Base-by-base conservation (phyloP, 2,329 filamentous ascomycete genomes). In the Conoideocrella luteorostrata region DNA sequence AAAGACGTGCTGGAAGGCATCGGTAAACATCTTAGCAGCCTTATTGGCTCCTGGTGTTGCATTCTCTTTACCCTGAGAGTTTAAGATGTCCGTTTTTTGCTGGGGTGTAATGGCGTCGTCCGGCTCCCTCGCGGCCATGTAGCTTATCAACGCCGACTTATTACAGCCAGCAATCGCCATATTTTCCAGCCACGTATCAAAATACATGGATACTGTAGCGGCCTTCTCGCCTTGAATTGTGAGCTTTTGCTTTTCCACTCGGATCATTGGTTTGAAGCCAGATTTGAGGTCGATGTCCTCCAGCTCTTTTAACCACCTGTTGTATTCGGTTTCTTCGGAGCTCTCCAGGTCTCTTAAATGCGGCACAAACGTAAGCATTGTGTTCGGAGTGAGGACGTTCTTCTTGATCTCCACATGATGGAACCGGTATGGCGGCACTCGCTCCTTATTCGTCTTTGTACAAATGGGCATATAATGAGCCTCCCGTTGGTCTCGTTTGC, bases 351-450 rank as follows among this genome's bases (percentile, higher is more conserved):
- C 77, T 42, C 74, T 69, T 40, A 80, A 59, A 56, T 80, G 75
- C 12, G 77, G 77, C 12, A 80, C 74, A 54, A 78, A 80, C 24
- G 73, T 78, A 42, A 80, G 65, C 65, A 77, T 75, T 1, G 76
- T 78, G 53, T 79, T 78, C 4, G 76, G 75, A 0, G 77, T 77
- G 23, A 80, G 64, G 28, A 80, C 71, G 44, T 80, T 80, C 55
- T 75, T 78, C 54, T 66, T 68, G 41, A 80, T 77, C 53, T 78
- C 73, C 29, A 80, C 72, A 46, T 80, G 75, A 51, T 80, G 77
- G 50, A 78, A 80, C 23, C 72, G 65, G 53, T 80, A 81, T 21
- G 63, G 62, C n/a, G 77, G 77, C 7, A 78, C 76, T n/a, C 69
- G 65, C 17, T 71, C 66, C 49, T 67, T 69, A 44, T 71, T 64